Conservation (phyloP, 1,284 basidiomycete species). For the Phellopilus nigrolimitatus region DNA sequence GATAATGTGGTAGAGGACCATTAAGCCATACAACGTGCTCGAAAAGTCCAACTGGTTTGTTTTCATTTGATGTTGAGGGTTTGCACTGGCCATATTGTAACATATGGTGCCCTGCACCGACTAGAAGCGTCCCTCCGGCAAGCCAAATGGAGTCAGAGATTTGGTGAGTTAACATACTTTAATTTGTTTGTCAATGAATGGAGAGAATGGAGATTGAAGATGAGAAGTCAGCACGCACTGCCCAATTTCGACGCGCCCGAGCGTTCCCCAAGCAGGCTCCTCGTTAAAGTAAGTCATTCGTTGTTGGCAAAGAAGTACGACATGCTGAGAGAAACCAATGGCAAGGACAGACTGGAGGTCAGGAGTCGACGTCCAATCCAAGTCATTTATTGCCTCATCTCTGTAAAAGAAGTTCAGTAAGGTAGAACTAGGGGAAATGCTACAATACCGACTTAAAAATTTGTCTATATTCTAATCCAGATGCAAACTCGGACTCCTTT, state of each 20-base stretch:
- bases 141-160: constrained; percentile 90
- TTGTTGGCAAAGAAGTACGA: constrained; percentile 84
- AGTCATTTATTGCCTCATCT: constrained; percentile 66
- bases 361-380: constrained; percentile 90
- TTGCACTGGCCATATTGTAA: constrained; percentile 48
- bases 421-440: neutral
- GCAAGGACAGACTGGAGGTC: constrained; percentile 87
- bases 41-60: constrained; percentile 50
- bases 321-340: constrained; percentile 72
- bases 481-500: constrained; percentile 88
- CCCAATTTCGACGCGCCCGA: constrained; percentile 66
- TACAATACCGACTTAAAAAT: constrained; percentile 49
- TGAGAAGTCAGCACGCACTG: constrained; percentile 40
- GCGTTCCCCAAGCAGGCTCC: constrained; percentile 74
- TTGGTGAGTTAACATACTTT: constrained; percentile 66
- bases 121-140: constrained; percentile 69
- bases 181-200: neutral
- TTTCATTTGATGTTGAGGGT: constrained; percentile 22
- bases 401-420: neutral
- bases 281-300: constrained; percentile 86
- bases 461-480: constrained; percentile 73
- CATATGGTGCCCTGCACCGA: constrained; percentile 76
- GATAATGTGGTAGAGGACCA: constrained; percentile 82
- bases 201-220: neutral
- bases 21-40: constrained; percentile 79